phyloP scores from a whole-genome alignment of 2,329 filamentous ascomycete genomes.

The Drechslera avenae region DNA sequence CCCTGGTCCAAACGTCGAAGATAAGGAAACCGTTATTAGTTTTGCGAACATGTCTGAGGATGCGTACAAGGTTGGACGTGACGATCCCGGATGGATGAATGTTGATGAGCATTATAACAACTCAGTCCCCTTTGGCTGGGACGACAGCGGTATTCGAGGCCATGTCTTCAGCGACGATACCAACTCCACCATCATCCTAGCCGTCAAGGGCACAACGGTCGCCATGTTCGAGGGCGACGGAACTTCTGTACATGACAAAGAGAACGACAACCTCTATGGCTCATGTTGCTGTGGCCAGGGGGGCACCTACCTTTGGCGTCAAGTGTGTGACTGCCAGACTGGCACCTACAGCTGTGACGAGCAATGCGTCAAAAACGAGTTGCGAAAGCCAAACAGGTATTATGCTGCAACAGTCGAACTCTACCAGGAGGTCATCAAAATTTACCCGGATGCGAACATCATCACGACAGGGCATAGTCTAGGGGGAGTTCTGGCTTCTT shows the following conservation, averaged over 20 bases:
- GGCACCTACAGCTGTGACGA: slow-evolving; percentile 44
- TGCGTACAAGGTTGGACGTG: slow-evolving; percentile 41
- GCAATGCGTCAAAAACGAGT: slow-evolving; percentile 40
- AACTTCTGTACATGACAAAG: slow-evolving; percentile 44
- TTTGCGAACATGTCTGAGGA: slow-evolving; percentile 47
- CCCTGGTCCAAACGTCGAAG: slow-evolving; percentile 38
- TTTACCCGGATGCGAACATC: slow-evolving; percentile 43
- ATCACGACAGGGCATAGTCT: slow-evolving; percentile 45
- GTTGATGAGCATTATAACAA: slow-evolving; percentile 39
- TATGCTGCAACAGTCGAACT: slow-evolving; percentile 42
- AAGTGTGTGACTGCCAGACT: slow-evolving; percentile 45
- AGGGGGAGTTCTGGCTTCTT: slow-evolving; percentile 43
- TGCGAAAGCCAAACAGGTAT: slow-evolving; percentile 41
- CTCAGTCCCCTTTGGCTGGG: slow-evolving; percentile 45
- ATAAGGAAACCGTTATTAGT: slow-evolving; percentile 42
- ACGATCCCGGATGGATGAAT: slow-evolving; percentile 45
- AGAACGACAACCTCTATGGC: slow-evolving; percentile 46
- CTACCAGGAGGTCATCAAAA: slow-evolving; percentile 39
- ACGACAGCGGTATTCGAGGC: slow-evolving; percentile 44
- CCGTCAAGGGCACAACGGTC: slow-evolving; percentile 44
- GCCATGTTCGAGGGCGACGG: slow-evolving; percentile 46
- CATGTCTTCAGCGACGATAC: slow-evolving; percentile 44
- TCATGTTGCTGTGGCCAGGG: slow-evolving; percentile 46
- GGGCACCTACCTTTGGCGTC: slow-evolving; percentile 43
- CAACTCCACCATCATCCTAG: slow-evolving; percentile 41